Base-by-base conservation (phyloP, 768 basidiomycete genomes). In the Neoboletus magnificus region DNA sequence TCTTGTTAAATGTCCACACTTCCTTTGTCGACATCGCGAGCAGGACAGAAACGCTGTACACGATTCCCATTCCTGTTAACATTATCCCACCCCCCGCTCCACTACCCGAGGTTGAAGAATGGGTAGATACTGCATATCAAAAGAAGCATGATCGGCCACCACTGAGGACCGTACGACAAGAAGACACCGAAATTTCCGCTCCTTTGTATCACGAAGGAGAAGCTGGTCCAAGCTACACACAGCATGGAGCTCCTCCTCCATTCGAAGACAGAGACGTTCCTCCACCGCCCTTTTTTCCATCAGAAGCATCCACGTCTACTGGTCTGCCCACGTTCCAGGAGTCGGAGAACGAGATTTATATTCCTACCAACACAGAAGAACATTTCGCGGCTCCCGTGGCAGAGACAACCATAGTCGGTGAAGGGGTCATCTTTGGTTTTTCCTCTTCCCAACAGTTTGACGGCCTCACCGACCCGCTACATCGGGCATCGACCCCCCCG, bases 141-240 rank as follows among this genome's bases (percentile, higher is more conserved):
- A 93, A 93, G 77, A 93, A 93, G 68, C 91, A 93, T 62, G 91
- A 93, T 63, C 80, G 81, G 3, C 91, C 91, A 8, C 91, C 91
- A 2, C 68, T 78, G 4, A 82, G 76, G 64, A 93, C 91, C 0
- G 79, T 84, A 36, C 76, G 91, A 50, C 73, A 79, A 36, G 89
- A 90, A 52, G 91, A 92, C 48, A 56, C 59, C 16, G 89, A 91
- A 35, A 62, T 73, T 33, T 75, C 75, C 3, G 82, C 80, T 11
- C 89, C 88, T 41, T 77, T 79, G 63, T 90, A 89, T 66, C 82
- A 84, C 16, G 83, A 82, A 63, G 82, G 83, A 56, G 83, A 84
- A 66, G 87, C 89, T 3, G 91, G 90, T 12, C 90, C 91, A 20
- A 91, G 89, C 59, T 82, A 80, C 62, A 69, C 79, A n/a, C 74